A percentile compares a stretch with the other conserved stretches of the same genome.
Evolutionary conservation across 2,329 filamentous ascomycete genomes (phyloP).

Genomic region (Fusarium napiforme): DNA sequence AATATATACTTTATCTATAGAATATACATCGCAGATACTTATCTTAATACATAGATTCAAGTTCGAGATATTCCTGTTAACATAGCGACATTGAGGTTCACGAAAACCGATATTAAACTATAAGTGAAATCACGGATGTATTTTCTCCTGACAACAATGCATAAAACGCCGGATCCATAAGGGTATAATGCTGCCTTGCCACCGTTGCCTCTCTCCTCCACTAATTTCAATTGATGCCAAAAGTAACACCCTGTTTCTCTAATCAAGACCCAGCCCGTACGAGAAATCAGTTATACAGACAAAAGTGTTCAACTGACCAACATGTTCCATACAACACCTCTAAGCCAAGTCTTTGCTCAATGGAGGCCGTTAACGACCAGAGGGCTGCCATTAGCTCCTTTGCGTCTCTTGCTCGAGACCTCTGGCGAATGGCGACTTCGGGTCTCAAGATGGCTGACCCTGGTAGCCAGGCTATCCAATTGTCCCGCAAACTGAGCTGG

Average conservation of each 20-base stretch:
- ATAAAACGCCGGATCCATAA: constrained; percentile 22
- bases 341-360: constrained; percentile 3
- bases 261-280: not conserved
- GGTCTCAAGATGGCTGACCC: constrained; percentile 39
- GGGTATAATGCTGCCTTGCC: constrained; percentile 32
- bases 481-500: constrained; percentile 35
- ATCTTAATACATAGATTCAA: not conserved
- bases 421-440: constrained; percentile 11
- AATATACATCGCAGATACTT: too few relatives aligned
- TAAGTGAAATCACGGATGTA: not conserved
- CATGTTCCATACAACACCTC: not conserved
- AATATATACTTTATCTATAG: not conserved
- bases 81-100: not conserved
- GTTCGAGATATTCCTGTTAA: not conserved
- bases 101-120: not conserved
- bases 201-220: not conserved
- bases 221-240: constrained; percentile 5
- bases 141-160: not conserved
- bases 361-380: constrained; percentile 16
- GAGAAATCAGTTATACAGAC: constrained; percentile 3
- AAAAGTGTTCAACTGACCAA: not conserved
- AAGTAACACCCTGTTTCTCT: not conserved
- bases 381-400: constrained; percentile 33
- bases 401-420: constrained; percentile 38
- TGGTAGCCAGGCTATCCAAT: constrained; percentile 29